These are phyloP conservation scores for Ophiocordyceps sinensis DNA, from an alignment of 2,329 filamentous ascomycete genomes.

Conservation along the genomic window DNA sequence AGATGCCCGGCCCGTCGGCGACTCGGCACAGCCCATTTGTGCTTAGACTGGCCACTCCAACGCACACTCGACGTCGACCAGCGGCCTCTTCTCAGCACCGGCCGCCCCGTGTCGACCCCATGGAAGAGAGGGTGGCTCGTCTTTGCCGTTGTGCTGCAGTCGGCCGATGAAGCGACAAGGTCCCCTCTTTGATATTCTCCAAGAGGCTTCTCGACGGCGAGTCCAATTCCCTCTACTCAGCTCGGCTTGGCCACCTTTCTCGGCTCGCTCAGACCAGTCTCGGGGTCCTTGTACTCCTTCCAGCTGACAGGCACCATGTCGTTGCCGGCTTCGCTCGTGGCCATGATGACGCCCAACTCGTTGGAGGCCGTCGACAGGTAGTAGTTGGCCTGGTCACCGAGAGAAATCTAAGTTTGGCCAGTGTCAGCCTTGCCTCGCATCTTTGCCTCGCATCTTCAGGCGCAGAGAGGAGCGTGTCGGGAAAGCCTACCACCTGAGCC, in stretches of 20 bases:
- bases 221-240: slow-evolving; percentile 27
- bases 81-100: no score
- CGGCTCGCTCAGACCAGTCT: slow-evolving; percentile 60
- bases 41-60: no score
- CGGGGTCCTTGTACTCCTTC: slow-evolving; percentile 83
- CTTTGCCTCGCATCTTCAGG: background rate
- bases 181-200: no score
- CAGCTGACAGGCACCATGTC: slow-evolving; percentile 88
- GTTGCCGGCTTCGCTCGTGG: slow-evolving; percentile 73
- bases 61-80: no score
- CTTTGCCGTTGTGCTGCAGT: no score
- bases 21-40: no score
- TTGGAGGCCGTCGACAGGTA: slow-evolving; percentile 89
- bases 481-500: slow-evolving; percentile 56
- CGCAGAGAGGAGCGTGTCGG: background rate
- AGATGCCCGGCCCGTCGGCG: no score
- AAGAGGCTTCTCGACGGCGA: no score
- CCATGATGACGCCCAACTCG: slow-evolving; percentile 87
- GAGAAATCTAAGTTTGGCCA: slow-evolving; percentile 48
- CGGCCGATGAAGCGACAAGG: no score
- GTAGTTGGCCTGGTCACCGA: slow-evolving; percentile 90
- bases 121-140: no score
- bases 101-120: no score
- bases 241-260: slow-evolving; percentile 93
- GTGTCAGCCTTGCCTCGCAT: background rate